Base-by-base conservation (phyloP, 345 rosid species). In the Populus simonii region DNA sequence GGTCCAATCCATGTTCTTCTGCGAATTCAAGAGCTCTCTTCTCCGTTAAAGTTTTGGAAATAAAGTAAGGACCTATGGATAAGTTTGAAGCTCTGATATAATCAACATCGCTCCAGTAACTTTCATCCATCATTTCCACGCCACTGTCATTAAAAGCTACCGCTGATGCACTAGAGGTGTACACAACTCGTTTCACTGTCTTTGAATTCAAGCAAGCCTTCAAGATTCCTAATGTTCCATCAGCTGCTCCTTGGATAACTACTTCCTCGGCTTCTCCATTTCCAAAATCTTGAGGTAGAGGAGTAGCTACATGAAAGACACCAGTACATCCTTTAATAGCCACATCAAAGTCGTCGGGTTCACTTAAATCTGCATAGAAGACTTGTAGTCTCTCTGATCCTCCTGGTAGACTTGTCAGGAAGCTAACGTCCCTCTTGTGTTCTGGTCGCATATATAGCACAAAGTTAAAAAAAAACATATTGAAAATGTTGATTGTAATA, bases 171-270 rank as follows among this genome's bases (percentile, higher is more conserved):
- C 93, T 92, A 5, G 94, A 89, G 61, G 95, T 90, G 83, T 86
- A 93, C 3, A 92, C 87, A 4, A 90, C 86, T 18, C 91, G 79
- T 78, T 86, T 89, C 36, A 92, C 92, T 0, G 92, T 90, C 55
- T 85, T 87, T 8, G 90, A 78, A 22, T 86, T 81, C 72, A 84
- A 38, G 85, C 90, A 90, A 8, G 90, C 84, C 66, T 80, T 89
- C 7, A 92, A 62, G 55, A 93, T 89, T 23, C 93, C 92, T 35
- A 84, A 13, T 3, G 85, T 61, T 74, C 92, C 97, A 23, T 83
- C 81, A 1, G 88, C 76, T 51, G 92, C 68, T 72, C 92, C 86
- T 57, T 87, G 80, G 0, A 86, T 88, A 18, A 86, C 80, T 8
- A 73, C 80, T 49, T 84, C 89, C 61, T 87, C 93, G 5, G 92